phyloP scores from a whole-genome alignment of 805 yeast genomes.

The Kazachstania viticola region DNA sequence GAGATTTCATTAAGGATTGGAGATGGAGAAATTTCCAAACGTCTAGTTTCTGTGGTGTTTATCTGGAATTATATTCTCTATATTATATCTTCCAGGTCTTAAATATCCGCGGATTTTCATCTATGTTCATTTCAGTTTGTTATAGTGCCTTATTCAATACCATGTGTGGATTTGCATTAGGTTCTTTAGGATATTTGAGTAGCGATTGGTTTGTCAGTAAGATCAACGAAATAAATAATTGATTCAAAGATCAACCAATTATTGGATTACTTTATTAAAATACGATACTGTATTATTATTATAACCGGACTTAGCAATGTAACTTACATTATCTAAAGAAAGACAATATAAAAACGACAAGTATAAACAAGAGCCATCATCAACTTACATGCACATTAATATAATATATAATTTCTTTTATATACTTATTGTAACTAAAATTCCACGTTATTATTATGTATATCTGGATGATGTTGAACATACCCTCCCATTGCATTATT shows the following conservation, averaged over 20 bases:
- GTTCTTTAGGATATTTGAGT: constrained; percentile 60
- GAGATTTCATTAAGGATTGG: constrained; percentile 35
- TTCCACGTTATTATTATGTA: constrained; percentile 2
- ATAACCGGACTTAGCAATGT: too few species aligned
- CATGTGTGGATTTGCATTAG: constrained; percentile 58
- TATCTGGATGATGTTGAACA: constrained; percentile 19
- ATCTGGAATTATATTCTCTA: constrained; percentile 53
- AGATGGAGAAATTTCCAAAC: constrained; percentile 71
- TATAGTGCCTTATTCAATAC: constrained; percentile 57
- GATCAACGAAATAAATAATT: too few species aligned
- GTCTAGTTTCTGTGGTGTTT: constrained; percentile 63
- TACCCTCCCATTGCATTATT: constrained; percentile 24
- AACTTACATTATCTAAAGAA: background rate
- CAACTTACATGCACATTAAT: too few species aligned
- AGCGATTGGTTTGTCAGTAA: constrained; percentile 39
- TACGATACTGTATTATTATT: background rate
- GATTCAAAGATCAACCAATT: too few species aligned
- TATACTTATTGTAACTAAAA: too few species aligned
- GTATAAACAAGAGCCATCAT: too few species aligned
- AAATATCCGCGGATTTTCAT: constrained; percentile 54
- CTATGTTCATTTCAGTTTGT: constrained; percentile 55
- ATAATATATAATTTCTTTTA: too few species aligned
- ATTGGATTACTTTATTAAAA: too few species aligned
- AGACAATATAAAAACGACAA: background rate
- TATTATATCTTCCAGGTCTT: constrained; percentile 52